Base-by-base conservation (phyloP, 129 eudicot species). In the Ambrosia artemisiifolia region DNA sequence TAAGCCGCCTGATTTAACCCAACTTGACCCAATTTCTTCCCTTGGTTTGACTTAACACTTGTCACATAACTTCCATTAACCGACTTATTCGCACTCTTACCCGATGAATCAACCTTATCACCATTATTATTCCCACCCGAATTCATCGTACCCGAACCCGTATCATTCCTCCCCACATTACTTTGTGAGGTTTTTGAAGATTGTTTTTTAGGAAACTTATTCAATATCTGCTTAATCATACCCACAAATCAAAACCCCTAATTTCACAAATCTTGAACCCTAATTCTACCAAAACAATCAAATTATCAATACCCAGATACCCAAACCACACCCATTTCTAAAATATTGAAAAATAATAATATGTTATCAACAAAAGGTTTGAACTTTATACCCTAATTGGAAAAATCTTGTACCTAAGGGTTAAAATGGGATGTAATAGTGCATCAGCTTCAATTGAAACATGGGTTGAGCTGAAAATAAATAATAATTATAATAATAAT, bases 141-240 rank as follows among this genome's bases (percentile, higher is more conserved):
- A 82, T 63, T 88, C 57, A 69, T 19, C 2, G 86, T 18, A 79
- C 74, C 63, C 60, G 77, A 55, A n/a, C 71, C 82, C 3, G 19
- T 51, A 36, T 77, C 88, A 73, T 76, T 81, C 63, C 60, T 70
- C 6, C 83, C 56, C 69, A 65, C 72, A 72, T 85, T 83, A 65
- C 57, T 59, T 47, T 78, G 88, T 9, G 95, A 85, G 4, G 86
- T 70, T 82, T 85, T 88, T 2, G 95, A 88, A 18, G 95, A 85
- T 36, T 77, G 82, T 76, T 88, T 88, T 82, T 85, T 50, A 11
- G 95, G 95, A 79, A 88, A 88, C 88, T 88, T 88, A 63, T 85
- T 85, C 10, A 88, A 67, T 75, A 85, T 85, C 73, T 85, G 91
- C 78, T 85, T 88, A 74, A 88, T 79, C 95, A 88, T 88, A 76